These are phyloP conservation scores for Naganishia friedmannii DNA, from an alignment of 768 basidiomycete species.

Conservation along the genomic window DNA sequence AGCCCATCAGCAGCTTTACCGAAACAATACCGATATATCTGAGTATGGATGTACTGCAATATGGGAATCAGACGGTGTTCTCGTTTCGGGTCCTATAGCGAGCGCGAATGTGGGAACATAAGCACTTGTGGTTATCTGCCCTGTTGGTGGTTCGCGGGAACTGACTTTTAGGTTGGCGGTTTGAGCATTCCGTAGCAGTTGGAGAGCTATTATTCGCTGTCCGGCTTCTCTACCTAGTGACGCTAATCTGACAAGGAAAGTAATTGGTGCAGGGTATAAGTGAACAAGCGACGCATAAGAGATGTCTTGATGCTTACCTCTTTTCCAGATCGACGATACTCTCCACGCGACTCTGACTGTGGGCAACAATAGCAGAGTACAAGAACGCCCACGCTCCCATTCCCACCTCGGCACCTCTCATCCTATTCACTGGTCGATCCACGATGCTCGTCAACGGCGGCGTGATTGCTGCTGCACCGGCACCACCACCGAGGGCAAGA, in stretches of 20 bases:
- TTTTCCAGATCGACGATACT: slow-evolving; percentile 94
- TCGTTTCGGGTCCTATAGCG: slow-evolving; percentile 76
- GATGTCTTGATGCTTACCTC: slow-evolving; percentile 59
- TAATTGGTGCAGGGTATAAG: background rate
- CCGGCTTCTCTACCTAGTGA: slow-evolving; percentile 91
- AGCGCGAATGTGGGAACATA: background rate
- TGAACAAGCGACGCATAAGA: background rate
- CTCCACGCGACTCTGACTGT: slow-evolving; percentile 89
- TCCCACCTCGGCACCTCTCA: slow-evolving; percentile 57
- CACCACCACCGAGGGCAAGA: slow-evolving; percentile 21
- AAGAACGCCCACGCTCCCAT: slow-evolving; percentile 22
- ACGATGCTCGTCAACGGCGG: slow-evolving; percentile 94
- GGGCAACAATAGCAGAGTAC: slow-evolving; percentile 73
- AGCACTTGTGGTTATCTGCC: background rate
- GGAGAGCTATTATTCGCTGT: slow-evolving; percentile 63
- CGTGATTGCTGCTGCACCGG: slow-evolving; percentile 60
- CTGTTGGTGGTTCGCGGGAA: background rate
- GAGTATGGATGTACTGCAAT: slow-evolving; percentile 89
- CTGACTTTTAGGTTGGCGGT: slow-evolving; percentile 46
- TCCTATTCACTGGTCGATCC: slow-evolving; percentile 60
- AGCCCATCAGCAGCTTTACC: slow-evolving; percentile 90
- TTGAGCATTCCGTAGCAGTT: slow-evolving; percentile 49
- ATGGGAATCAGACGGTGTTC: slow-evolving; percentile 86
- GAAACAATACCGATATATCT: slow-evolving; percentile 91
- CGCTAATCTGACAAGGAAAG: slow-evolving; percentile 63